phyloP scores from a whole-genome alignment of 495 filamentous ascomycete species.

The Penicillium arizonense region DNA sequence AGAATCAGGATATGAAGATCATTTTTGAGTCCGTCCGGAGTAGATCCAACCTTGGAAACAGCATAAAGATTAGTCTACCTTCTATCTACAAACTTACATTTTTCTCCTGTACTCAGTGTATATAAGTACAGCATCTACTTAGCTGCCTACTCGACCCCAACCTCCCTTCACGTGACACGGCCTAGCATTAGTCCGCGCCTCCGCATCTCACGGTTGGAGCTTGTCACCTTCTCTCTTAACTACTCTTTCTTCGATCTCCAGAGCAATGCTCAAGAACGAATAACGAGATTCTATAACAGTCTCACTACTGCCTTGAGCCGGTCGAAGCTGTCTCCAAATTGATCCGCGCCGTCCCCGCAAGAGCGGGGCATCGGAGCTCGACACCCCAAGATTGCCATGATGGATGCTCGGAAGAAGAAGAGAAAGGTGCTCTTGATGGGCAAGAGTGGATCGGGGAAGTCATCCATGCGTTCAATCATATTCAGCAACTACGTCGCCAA shows the following conservation, averaged over 20 bases:
- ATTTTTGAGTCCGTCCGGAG: background rate
- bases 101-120: no score
- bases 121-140: no score
- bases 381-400: constrained; percentile 18
- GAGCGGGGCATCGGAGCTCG: constrained; percentile 30
- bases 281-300: background rate
- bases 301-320: constrained; percentile 1
- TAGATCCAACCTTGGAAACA: no score
- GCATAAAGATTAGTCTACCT: no score
- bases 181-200: constrained; percentile 19
- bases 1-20: background rate
- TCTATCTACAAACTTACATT: no score
- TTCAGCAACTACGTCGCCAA: constrained; percentile 98
- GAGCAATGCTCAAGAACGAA: no score
- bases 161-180: constrained; percentile 19
- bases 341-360: constrained; percentile 22
- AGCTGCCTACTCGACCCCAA: background rate
- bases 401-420: constrained; percentile 54
- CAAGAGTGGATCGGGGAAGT: constrained; percentile 98
- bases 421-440: constrained; percentile 68
- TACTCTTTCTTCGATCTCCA: constrained; percentile 1
- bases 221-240: constrained; percentile 5
- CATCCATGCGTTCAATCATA: constrained; percentile 96
- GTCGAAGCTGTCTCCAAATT: constrained; percentile 5
- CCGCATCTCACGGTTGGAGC: constrained; percentile 26